A percentile compares a stretch with the other conserved stretches of the same genome.
Conservation (phyloP, 345 rosid genomes). For the Eucalyptus sp. region DNA sequence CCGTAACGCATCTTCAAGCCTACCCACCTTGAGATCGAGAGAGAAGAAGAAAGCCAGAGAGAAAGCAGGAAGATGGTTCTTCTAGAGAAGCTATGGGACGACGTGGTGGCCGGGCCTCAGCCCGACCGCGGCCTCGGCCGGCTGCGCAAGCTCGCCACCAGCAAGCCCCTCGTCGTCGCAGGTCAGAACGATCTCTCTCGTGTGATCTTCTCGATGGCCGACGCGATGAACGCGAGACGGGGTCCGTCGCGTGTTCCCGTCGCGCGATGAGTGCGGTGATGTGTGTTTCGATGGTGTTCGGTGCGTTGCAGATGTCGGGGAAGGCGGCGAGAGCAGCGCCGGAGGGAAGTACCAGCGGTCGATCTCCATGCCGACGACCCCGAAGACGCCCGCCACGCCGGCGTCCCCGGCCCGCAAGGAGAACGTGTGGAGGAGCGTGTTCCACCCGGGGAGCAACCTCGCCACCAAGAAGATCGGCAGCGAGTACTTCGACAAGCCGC, state of each 20-base stretch:
- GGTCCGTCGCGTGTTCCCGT: neutral
- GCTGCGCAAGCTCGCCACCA: constrained; percentile 56
- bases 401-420: constrained; percentile 60
- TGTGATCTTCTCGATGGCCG: neutral
- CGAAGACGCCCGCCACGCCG: constrained; percentile 29
- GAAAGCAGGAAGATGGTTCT: constrained; percentile 12
- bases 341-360: constrained; percentile 25
- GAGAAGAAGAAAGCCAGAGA: neutral
- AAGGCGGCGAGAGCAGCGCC: constrained; percentile 34
- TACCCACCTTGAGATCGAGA: neutral
- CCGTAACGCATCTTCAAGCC: neutral
- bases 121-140: constrained; percentile 82
- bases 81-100: constrained; percentile 81
- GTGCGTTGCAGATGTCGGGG: neutral
- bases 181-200: neutral
- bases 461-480: constrained; percentile 61
- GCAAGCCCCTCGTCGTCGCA: constrained; percentile 13
- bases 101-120: constrained; percentile 75
- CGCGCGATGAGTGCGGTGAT: neutral
- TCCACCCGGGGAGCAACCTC: constrained; percentile 87
- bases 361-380: constrained; percentile 55
- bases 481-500: constrained; percentile 68
- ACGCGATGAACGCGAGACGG: neutral
- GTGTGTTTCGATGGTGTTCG: neutral
- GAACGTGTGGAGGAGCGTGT: constrained; percentile 98